Evolutionary conservation across 345 rosid genomes (phyloP), one percentile per base, ranked within the genome.

Genomic region (Citrus sp.): DNA sequence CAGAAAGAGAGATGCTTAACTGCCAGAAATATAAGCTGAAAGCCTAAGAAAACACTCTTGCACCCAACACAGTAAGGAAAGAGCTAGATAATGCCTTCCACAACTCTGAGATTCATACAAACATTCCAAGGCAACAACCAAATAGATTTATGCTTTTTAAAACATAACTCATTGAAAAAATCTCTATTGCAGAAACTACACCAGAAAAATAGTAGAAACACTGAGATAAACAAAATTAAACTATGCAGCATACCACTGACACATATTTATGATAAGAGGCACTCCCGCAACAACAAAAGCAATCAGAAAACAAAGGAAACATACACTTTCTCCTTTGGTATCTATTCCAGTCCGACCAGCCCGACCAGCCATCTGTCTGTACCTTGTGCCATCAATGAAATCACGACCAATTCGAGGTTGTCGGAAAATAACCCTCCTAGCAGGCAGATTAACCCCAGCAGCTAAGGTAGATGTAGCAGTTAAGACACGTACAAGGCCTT

Each of bases 331-430:
- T 73, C 99, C 99, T 87, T 91, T 90, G 68, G 98, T 90, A 84
- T 95, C 99, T 81, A 95, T 95, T 81, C 99, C 99, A 77, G 98
- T 93, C 78, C 99, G 94, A 79, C 99, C 99, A 80, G 99, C 99
- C 84, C 99, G 89, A 72, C 99, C 99, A 71, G 99, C 93, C 99
- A 95, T 95, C 88, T 95, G 99, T 86, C 79, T 93, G 90, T 95
- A 95, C 87, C 97, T 93, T 82, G 98, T 95, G 72, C 97, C 97
- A 84, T 95, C 99, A 79, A 95, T 85, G 86, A 95, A 93, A 89
- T 95, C 99, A 80, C 95, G 85, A 62, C 99, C 99, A 83, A 95
- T 87, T 83, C 94, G 89, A 49, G 99, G 98, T 88, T 95, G 99
- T 70, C 99, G 94, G 81, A 95, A 95, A 85, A 95, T 90, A 79